Percentiles rank a stretch among this genome's conserved stretches.
These are phyloP conservation scores for Paraconiothyrium sp. DNA, from an alignment of 2,329 filamentous ascomycete species.

Conservation along the genomic window DNA sequence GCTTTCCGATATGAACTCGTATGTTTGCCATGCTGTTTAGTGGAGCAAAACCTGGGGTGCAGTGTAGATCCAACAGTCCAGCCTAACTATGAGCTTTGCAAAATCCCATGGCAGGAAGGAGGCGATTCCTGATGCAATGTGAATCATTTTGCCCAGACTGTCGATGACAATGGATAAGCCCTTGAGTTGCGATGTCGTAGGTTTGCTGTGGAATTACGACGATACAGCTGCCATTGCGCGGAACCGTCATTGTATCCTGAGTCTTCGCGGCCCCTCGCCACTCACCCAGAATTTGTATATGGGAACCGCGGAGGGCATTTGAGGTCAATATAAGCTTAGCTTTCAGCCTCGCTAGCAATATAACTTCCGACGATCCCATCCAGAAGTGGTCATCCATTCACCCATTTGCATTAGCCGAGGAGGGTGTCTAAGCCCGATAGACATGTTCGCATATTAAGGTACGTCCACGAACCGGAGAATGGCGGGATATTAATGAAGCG, in stretches of 20 bases:
- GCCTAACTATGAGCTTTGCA: not conserved
- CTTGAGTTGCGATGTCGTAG: not conserved
- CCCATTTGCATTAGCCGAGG: constrained; percentile 11
- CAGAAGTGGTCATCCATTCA: constrained; percentile 10
- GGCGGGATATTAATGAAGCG: not conserved
- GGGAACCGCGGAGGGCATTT: not conserved
- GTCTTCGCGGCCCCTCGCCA: not conserved
- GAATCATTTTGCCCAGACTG: not conserved
- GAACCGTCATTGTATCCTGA: not conserved
- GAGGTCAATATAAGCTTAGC: constrained; percentile 11
- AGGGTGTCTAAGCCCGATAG: constrained; percentile 7
- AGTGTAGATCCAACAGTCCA: not conserved
- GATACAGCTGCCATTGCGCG: not conserved
- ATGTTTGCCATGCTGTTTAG: constrained; percentile 1
- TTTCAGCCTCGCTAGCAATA: not conserved
- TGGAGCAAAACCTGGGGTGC: constrained; percentile 2
- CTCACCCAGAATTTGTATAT: not conserved
- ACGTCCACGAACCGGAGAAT: constrained; percentile 1
- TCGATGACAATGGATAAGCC: not conserved
- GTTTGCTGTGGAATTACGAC: not conserved
- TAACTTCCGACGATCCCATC: constrained; percentile 3
- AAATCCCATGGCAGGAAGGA: not conserved
- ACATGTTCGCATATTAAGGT: constrained; percentile 13
- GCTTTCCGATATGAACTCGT: constrained; percentile 1
- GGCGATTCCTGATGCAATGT: not conserved